Evolutionary conservation across 1,139 yeast species (phyloP), one percentile per base, ranked within the genome.

Genomic region (Tardiomyces depauwii): DNA sequence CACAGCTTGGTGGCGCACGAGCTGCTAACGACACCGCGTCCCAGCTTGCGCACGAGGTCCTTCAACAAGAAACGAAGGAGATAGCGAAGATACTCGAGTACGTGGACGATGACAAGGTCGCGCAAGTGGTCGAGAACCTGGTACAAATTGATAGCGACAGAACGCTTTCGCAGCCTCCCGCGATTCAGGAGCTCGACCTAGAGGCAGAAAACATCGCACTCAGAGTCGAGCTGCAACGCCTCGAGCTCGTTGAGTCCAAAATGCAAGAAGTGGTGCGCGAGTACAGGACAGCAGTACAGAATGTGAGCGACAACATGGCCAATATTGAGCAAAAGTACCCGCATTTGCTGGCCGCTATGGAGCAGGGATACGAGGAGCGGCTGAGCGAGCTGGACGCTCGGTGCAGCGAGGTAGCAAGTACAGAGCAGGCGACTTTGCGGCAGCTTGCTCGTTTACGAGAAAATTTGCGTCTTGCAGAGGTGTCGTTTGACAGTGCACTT

Each of bases 1-100:
- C 44, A 14, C 55, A 49, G 5, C 50, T 54, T 10, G 45, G 51
- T 43, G 45, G 48, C 36, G 47, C 52, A 2, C 27, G 45, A 1
- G 53, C 53, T 21, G 48, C 54, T 5, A 50, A 49, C 18, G 42
- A 10, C 1, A 39, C 42, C 25, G 41, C 52, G 1, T 49, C 43
- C 32, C 40, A 39, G 40, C 47, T 54, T 2, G 56, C 54, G 11
- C 40, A 38, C 1, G 51, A 54, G 21, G 53, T 54, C 12, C 16
- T 42, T 6, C 25, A 18, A 10, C 48, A 42, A 11, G 42, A 30
- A 11, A 13, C 36, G 9, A 28, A 27, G 13, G 44, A 44, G 5
- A 18, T 41, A n/a, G 41, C 42, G 19, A 44, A 41, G 2, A 12
- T 44, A 3, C 42, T 41, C 9, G 21, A 43, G 42, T 18, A 53